These are phyloP conservation scores for Penicillium olsonii DNA, from an alignment of 2,329 filamentous ascomycete species.

Conservation along the genomic window DNA sequence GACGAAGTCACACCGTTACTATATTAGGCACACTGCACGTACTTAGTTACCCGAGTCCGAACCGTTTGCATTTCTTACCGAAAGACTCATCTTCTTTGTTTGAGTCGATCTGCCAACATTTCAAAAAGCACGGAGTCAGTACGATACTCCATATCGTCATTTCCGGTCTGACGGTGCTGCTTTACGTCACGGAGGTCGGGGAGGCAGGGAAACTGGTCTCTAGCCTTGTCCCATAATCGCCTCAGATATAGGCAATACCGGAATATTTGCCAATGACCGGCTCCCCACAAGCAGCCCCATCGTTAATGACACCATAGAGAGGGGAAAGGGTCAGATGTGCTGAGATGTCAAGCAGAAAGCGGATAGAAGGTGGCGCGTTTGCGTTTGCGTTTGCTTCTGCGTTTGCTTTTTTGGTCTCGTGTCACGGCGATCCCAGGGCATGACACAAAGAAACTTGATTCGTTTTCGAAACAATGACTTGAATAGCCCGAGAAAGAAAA, in stretches of 20 bases:
- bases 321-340: conserved; percentile 1
- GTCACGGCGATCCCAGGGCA: conserved; percentile 5
- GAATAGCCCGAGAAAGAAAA: too few species aligned
- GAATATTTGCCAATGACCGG: background rate
- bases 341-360: conserved; percentile 3
- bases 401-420: conserved; percentile 5
- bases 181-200: background rate
- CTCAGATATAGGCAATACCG: background rate
- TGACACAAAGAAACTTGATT: background rate
- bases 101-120: background rate
- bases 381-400: conserved; percentile 4
- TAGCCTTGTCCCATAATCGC: background rate
- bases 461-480: background rate
- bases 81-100: background rate
- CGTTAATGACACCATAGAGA: conserved; percentile 4
- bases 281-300: background rate
- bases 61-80: background rate
- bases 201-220: background rate
- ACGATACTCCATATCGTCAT: background rate
- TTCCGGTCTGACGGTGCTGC: background rate
- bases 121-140: background rate
- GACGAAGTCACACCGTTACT: conserved; percentile 2
- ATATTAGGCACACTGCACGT: background rate
- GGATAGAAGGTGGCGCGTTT: conserved; percentile 2
- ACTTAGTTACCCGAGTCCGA: background rate